phyloP scores from a whole-genome alignment of 805 yeast genomes.

The Hemisphaericaspora nanyangensis region DNA sequence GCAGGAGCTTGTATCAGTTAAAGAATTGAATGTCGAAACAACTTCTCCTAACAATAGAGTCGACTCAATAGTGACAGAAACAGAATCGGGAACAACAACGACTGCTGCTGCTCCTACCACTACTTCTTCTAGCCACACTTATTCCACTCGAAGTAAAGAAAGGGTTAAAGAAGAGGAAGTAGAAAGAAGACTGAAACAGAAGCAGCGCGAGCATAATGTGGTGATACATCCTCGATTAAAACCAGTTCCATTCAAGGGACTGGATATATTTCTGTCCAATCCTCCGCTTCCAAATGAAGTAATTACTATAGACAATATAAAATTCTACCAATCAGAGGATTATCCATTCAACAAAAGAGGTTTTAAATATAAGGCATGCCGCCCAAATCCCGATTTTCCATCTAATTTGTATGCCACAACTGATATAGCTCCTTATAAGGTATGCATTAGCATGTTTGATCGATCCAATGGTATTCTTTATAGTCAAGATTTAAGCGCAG shows the following conservation, averaged over 20 bases:
- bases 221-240: slow-evolving; percentile 33
- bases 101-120: neutral
- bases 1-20: slow-evolving; percentile 10
- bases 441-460: slow-evolving; percentile 64
- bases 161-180: slow-evolving; percentile 14
- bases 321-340: slow-evolving; percentile 58
- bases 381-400: slow-evolving; percentile 59
- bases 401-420: slow-evolving; percentile 64
- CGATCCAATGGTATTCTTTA: slow-evolving; percentile 53
- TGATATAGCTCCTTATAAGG: slow-evolving; percentile 64
- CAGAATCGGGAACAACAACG: too few relatives aligned
- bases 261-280: slow-evolving; percentile 11
- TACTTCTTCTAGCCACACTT: slow-evolving; percentile 8
- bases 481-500: slow-evolving; percentile 29
- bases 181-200: slow-evolving; percentile 16
- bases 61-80: too few relatives aligned
- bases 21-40: slow-evolving; percentile 16
- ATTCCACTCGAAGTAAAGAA: slow-evolving; percentile 25
- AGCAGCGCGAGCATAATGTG: slow-evolving; percentile 26
- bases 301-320: slow-evolving; percentile 10
- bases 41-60: neutral
- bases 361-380: slow-evolving; percentile 75
- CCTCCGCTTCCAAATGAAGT: slow-evolving; percentile 4
- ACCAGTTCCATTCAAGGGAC: slow-evolving; percentile 27
- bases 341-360: slow-evolving; percentile 77